phyloP scores from a whole-genome alignment of 768 basidiomycete genomes.

The Guyanaporus albipodus region DNA sequence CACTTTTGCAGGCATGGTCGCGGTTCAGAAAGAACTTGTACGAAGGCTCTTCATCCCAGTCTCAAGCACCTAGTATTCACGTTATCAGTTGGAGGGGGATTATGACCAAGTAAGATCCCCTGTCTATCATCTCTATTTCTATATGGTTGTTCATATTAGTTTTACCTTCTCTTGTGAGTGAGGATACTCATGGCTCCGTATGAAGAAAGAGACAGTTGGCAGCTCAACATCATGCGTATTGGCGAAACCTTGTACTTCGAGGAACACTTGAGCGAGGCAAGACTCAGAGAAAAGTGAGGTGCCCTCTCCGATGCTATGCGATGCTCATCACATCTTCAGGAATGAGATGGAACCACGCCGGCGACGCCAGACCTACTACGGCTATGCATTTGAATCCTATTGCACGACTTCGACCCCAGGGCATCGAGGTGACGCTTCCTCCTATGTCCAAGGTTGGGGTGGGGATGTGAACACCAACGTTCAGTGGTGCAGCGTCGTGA shows the following conservation, averaged over 20 bases:
- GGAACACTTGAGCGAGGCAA: slow-evolving; percentile 60
- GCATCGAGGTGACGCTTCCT: slow-evolving; percentile 15
- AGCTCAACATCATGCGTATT: slow-evolving; percentile 77
- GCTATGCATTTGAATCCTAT: slow-evolving; percentile 87
- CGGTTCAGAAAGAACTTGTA: slow-evolving; percentile 38
- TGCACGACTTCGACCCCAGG: slow-evolving; percentile 51
- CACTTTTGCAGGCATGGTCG: slow-evolving; percentile 56
- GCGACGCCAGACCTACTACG: slow-evolving; percentile 68
- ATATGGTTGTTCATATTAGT: slow-evolving; percentile 10
- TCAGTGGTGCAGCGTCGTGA: slow-evolving; percentile 88
- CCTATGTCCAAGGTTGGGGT: slow-evolving; percentile 54
- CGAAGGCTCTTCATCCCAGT: slow-evolving; percentile 26
- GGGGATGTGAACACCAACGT: slow-evolving; percentile 84
- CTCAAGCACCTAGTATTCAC: slow-evolving; percentile 40
- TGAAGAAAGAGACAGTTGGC: slow-evolving; percentile 76
- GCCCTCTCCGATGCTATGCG: neutral
- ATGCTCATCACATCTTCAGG: slow-evolving; percentile 35
- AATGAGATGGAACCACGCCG: slow-evolving; percentile 63
- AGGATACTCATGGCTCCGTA: slow-evolving; percentile 82
- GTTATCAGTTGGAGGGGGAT: slow-evolving; percentile 78
- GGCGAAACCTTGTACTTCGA: slow-evolving; percentile 71
- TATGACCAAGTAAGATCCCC: slow-evolving; percentile 66
- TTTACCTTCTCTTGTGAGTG: slow-evolving; percentile 33
- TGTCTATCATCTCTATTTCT: neutral
- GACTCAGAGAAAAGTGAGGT: slow-evolving; percentile 61